Conservation (phyloP, 768 basidiomycete species). For the Xerocomellus chrysenteron region DNA sequence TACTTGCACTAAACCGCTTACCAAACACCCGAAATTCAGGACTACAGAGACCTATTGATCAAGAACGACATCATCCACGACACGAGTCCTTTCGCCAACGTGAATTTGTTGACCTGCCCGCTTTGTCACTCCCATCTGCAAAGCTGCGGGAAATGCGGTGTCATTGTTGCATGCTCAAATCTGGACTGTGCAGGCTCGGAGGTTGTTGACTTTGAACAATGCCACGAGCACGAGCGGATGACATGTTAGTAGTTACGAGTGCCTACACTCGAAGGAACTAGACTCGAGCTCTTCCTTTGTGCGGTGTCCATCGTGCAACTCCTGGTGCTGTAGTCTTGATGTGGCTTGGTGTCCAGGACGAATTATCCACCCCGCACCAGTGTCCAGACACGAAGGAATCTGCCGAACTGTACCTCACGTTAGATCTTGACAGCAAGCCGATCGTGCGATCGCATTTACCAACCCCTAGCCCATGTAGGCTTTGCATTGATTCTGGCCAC, state of each 20-base stretch:
- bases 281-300: not conserved
- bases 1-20: not conserved
- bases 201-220: not conserved
- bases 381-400: not conserved
- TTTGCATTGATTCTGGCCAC: not conserved
- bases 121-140: not conserved
- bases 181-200: not conserved
- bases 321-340: not conserved
- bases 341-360: not conserved
- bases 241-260: not conserved
- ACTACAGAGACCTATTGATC: not conserved
- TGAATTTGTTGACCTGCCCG: constrained; percentile 4
- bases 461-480: not conserved
- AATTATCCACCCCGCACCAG: not conserved
- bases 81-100: not conserved
- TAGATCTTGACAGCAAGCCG: not conserved
- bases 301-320: not conserved
- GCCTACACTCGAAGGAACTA: not conserved
- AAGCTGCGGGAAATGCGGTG: not conserved
- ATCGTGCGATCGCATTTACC: not conserved
- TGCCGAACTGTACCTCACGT: not conserved
- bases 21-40: not conserved
- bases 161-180: not conserved
- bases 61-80: not conserved
- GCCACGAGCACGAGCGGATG: not conserved